Evolutionary conservation across 495 filamentous ascomycete genomes (phyloP).

Genomic region (Lasiosphaeria miniovina): DNA sequence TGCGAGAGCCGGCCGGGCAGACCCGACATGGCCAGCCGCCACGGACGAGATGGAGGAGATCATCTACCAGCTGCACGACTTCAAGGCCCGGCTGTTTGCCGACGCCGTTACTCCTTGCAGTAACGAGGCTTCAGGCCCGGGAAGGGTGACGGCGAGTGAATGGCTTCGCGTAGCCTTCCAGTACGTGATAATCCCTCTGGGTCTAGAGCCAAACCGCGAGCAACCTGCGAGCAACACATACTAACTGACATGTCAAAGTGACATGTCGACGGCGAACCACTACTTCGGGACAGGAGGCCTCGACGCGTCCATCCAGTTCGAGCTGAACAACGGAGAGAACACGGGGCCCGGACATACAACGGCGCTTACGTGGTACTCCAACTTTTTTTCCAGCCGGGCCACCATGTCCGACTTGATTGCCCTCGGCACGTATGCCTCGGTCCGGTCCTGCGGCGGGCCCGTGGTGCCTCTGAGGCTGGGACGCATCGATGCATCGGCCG

Average conservation of each 20-base stretch:
- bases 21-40: slow-evolving; percentile 58
- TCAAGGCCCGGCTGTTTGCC: slow-evolving; percentile 51
- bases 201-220: too few species aligned
- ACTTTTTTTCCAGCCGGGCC: slow-evolving; percentile 49
- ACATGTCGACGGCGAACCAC: slow-evolving; percentile 56
- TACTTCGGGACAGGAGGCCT: slow-evolving; percentile 51
- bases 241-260: slow-evolving; percentile 20
- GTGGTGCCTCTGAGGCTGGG: slow-evolving; percentile 53
- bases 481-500: slow-evolving; percentile 51
- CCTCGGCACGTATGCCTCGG: slow-evolving; percentile 55
- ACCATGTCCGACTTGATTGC: slow-evolving; percentile 58
- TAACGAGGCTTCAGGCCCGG: slow-evolving; percentile 51
- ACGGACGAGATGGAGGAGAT: slow-evolving; percentile 64
- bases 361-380: slow-evolving; percentile 52
- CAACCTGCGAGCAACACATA: not conserved
- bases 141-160: slow-evolving; percentile 56
- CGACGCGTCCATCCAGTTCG: slow-evolving; percentile 60
- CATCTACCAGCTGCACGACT: slow-evolving; percentile 55
- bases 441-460: slow-evolving; percentile 58
- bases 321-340: slow-evolving; percentile 55
- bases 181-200: not conserved
- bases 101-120: slow-evolving; percentile 57
- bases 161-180: slow-evolving; percentile 63
- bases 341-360: slow-evolving; percentile 56
- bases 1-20: slow-evolving; percentile 29